Conservation (phyloP, 1,284 basidiomycete species). For the Leccinum griseonigrum region DNA sequence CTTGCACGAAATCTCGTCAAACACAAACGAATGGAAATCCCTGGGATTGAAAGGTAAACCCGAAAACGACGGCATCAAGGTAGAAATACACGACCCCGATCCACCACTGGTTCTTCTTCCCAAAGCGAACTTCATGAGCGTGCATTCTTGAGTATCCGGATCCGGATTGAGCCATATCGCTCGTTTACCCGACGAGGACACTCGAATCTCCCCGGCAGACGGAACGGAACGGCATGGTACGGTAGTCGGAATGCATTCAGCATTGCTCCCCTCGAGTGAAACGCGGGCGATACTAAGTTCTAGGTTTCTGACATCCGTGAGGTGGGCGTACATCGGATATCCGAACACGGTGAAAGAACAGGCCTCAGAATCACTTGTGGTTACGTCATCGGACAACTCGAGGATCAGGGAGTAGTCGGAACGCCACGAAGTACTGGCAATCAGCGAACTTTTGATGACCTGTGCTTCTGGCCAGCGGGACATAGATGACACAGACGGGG, state of each 20-base stretch:
- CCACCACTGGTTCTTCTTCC: constrained; percentile 2
- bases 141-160: constrained; percentile 13
- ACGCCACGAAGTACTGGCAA: constrained; percentile 19
- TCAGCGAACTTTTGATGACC: constrained; percentile 4
- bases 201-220: constrained; percentile 13
- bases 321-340: neutral
- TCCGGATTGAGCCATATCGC: constrained; percentile 24
- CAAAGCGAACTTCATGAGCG: constrained; percentile 21
- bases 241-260: constrained; percentile 2
- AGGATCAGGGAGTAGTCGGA: constrained; percentile 3
- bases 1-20: constrained; percentile 29
- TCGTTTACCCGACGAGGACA: constrained; percentile 24
- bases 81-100: constrained; percentile 13
- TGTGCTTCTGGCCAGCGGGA: constrained; percentile 19
- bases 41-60: constrained; percentile 23
- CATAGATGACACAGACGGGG: neutral
- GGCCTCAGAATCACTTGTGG: neutral
- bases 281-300: constrained; percentile 14
- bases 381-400: constrained; percentile 19
- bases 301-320: neutral
- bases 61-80: constrained; percentile 24
- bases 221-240: constrained; percentile 15
- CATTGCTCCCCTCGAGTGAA: constrained; percentile 13
- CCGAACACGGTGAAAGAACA: constrained; percentile 22
- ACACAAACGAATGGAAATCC: constrained; percentile 23